phyloP scores from a whole-genome alignment of 1,139 yeast species.

The Suhomyces anneliseae region DNA sequence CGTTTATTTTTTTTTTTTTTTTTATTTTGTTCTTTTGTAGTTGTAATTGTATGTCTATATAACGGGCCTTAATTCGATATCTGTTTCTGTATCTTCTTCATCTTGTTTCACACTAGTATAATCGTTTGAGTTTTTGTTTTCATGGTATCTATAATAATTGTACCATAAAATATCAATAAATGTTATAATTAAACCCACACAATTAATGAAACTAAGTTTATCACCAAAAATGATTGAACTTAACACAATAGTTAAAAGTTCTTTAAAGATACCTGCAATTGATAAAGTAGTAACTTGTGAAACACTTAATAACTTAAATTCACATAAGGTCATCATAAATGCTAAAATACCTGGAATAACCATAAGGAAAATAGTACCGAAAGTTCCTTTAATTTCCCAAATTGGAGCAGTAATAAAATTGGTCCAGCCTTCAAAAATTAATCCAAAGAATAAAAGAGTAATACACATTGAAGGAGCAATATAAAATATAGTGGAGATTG shows the following conservation, averaged over 20 bases:
- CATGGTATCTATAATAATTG: slow-evolving; percentile 57
- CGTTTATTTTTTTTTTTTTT: no score
- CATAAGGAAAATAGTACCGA: slow-evolving; percentile 57
- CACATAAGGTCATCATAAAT: slow-evolving; percentile 87
- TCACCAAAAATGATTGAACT: slow-evolving; percentile 79
- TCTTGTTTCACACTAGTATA: not conserved
- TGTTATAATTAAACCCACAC: slow-evolving; percentile 76
- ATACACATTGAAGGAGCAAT: slow-evolving; percentile 82
- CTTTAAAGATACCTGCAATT: slow-evolving; percentile 91
- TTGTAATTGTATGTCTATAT: not conserved
- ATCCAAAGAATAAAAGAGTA: slow-evolving; percentile 59
- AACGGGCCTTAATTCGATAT: not conserved
- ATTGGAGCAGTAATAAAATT: slow-evolving; percentile 53
- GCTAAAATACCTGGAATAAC: slow-evolving; percentile 84
- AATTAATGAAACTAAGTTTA: slow-evolving; percentile 61
- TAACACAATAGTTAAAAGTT: slow-evolving; percentile 73
- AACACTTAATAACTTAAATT: slow-evolving; percentile 75
- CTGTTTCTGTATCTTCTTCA: slow-evolving; percentile 4
- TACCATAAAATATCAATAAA: slow-evolving; percentile 78
- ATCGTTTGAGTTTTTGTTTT: slow-evolving; percentile 15
- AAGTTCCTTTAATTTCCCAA: slow-evolving; percentile 61
- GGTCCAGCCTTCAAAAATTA: slow-evolving; percentile 62
- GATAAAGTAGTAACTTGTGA: slow-evolving; percentile 86
- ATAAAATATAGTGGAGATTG: slow-evolving; percentile 79
- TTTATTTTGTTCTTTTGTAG: not conserved